These are phyloP conservation scores for Chlorella sp. DNA, from an alignment of 139 green algal genomes.

Conservation along the genomic window DNA sequence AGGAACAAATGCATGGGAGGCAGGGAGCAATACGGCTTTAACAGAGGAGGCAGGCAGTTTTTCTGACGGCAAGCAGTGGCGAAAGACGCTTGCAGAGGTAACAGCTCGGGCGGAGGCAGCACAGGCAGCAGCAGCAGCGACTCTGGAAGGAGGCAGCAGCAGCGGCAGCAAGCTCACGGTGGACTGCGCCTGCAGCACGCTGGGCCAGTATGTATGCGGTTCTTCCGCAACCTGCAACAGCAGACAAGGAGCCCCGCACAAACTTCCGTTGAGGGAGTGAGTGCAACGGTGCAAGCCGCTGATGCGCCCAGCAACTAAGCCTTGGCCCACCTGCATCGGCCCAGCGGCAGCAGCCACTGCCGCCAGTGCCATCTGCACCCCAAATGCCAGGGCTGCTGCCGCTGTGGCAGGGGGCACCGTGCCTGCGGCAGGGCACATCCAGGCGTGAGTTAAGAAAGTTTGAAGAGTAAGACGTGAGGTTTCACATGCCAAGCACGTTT, in stretches of 20 bases:
- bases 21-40: not conserved
- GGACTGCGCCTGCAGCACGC: slow-evolving; percentile 1
- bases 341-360: slow-evolving; percentile 7
- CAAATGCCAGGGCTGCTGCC: not conserved
- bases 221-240: not conserved
- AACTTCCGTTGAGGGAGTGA: too few species aligned
- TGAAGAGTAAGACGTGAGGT: not conserved
- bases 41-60: too few species aligned
- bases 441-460: not conserved
- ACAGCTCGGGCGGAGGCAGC: too few species aligned
- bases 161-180: not conserved
- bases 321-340: not conserved
- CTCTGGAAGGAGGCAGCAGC: too few species aligned
- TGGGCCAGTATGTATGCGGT: not conserved
- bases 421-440: not conserved
- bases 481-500: not conserved
- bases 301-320: too few species aligned
- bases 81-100: too few species aligned
- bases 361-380: not conserved
- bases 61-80: not conserved
- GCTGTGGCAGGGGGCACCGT: not conserved
- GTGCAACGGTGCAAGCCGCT: too few species aligned
- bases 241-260: too few species aligned
- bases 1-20: not conserved
- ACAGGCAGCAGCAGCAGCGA: too few species aligned